phyloP scores from a whole-genome alignment of 129 eudicot genomes.

The Ambrosia trifida region DNA sequence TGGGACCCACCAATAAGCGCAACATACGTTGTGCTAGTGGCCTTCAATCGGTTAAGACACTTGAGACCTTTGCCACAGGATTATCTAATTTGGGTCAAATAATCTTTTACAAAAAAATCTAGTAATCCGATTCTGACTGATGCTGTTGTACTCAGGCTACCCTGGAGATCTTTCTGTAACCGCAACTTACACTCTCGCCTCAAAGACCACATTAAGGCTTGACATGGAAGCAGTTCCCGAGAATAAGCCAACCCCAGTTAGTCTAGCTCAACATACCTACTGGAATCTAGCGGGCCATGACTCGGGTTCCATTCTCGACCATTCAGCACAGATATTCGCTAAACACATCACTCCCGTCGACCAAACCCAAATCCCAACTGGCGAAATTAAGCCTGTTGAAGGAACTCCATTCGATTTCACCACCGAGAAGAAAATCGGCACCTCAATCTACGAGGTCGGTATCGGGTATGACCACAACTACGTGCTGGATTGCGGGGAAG shows the following conservation, averaged over 20 bases:
- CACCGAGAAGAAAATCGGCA: conserved; percentile 66
- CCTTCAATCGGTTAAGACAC: too few species aligned
- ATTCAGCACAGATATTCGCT: conserved; percentile 76
- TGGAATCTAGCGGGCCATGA: conserved; percentile 89
- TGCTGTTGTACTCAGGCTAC: conserved; percentile 56
- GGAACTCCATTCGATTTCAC: conserved; percentile 91
- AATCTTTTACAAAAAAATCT: too few species aligned
- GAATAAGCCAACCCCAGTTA: conserved; percentile 82
- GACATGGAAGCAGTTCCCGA: conserved; percentile 90
- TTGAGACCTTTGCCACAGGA: too few species aligned
- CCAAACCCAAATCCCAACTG: conserved; percentile 70
- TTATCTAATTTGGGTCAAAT: too few species aligned
- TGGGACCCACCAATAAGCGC: too few species aligned
- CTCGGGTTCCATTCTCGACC: conserved; percentile 76
- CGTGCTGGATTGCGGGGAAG: conserved; percentile 85
- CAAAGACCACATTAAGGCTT: conserved; percentile 69
- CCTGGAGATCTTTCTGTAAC: conserved; percentile 82
- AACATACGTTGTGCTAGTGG: too few species aligned
- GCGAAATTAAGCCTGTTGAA: conserved; percentile 75
- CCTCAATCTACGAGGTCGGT: conserved; percentile 68
- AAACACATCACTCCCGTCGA: conserved; percentile 79
- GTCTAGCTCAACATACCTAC: conserved; percentile 90
- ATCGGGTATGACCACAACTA: conserved; percentile 92
- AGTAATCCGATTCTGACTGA: neutral
- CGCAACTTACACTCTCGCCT: conserved; percentile 80